A percentile compares a stretch with the other conserved stretches of the same genome.
These are phyloP conservation scores for Rhodotorula sp. DNA, from an alignment of 1,284 basidiomycete species.

Conservation along the genomic window DNA sequence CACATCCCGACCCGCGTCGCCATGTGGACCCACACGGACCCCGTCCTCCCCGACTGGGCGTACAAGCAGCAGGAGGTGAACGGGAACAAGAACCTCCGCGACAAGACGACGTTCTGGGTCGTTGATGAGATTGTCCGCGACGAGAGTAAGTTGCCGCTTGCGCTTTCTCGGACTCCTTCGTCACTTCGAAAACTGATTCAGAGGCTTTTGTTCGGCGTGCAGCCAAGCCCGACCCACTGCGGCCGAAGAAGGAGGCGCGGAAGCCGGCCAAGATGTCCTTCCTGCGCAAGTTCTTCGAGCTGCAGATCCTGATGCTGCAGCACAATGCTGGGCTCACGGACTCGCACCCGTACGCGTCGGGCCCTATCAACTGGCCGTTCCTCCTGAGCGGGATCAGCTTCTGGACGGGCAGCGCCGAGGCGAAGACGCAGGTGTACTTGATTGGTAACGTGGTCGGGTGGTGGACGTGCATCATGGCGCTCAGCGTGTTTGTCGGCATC, in stretches of 20 bases:
- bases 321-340: conserved; percentile 96
- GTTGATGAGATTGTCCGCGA: conserved; percentile 77
- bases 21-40: conserved; percentile 84
- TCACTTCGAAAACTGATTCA: no score
- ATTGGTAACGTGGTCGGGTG: conserved; percentile 92
- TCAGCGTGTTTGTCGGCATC: conserved; percentile 87
- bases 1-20: conserved; percentile 88
- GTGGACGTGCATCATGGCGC: conserved; percentile 85
- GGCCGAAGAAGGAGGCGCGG: conserved; percentile 51
- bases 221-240: conserved; percentile 26
- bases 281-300: conserved; percentile 89
- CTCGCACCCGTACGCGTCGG: conserved; percentile 91
- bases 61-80: conserved; percentile 97
- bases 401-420: conserved; percentile 83
- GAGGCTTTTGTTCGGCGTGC: no score
- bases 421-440: conserved; percentile 90
- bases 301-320: conserved; percentile 93
- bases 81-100: conserved; percentile 88
- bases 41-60: conserved; percentile 88
- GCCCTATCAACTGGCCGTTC: conserved; percentile 98
- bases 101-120: conserved; percentile 83
- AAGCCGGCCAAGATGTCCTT: conserved; percentile 86
- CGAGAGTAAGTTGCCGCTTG: conserved; percentile 19
- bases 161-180: not conserved
- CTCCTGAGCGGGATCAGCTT: conserved; percentile 92